phyloP scores from a whole-genome alignment of 2,329 filamentous ascomycete genomes.

The Fusarium stilboides region DNA sequence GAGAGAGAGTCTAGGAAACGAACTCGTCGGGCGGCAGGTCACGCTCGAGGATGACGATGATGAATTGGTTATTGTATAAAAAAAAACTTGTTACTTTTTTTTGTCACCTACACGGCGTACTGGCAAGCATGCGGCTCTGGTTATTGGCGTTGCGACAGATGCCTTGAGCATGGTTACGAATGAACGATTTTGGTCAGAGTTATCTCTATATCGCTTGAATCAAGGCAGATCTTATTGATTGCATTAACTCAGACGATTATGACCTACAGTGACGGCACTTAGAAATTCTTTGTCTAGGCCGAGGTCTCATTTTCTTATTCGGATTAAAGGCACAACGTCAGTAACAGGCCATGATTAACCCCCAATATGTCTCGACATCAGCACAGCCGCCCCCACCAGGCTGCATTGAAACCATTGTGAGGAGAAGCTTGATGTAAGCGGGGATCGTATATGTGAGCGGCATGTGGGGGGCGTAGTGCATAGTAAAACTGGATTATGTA shows the following conservation, averaged over 20 bases:
- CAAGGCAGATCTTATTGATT: constrained; percentile 31
- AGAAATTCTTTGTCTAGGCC: neutral
- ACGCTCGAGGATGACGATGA: constrained; percentile 64
- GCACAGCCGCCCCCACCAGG: constrained; percentile 3
- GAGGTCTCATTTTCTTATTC: constrained; percentile 4
- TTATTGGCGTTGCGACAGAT: constrained; percentile 42
- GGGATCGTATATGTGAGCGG: constrained; percentile 5
- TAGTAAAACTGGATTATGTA: neutral
- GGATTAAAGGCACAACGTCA: constrained; percentile 20
- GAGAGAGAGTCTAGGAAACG: constrained; percentile 78
- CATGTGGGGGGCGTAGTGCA: constrained; percentile 18
- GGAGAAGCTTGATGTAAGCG: constrained; percentile 4
- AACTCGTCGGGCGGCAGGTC: constrained; percentile 57
- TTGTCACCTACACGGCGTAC: constrained; percentile 34
- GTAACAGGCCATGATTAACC: constrained; percentile 3
- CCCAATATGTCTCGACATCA: constrained; percentile 9
- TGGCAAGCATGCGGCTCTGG: constrained; percentile 37
- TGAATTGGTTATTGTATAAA: constrained; percentile 65
- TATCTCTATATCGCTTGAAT: constrained; percentile 40
- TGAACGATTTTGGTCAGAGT: constrained; percentile 43
- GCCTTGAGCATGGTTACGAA: constrained; percentile 45
- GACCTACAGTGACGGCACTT: neutral
- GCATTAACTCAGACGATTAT: constrained; percentile 7
- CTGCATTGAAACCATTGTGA: neutral
- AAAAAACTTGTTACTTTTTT: constrained; percentile 27